Conservation (phyloP, 139 green algal genomes). For the Chlorella sp. region DNA sequence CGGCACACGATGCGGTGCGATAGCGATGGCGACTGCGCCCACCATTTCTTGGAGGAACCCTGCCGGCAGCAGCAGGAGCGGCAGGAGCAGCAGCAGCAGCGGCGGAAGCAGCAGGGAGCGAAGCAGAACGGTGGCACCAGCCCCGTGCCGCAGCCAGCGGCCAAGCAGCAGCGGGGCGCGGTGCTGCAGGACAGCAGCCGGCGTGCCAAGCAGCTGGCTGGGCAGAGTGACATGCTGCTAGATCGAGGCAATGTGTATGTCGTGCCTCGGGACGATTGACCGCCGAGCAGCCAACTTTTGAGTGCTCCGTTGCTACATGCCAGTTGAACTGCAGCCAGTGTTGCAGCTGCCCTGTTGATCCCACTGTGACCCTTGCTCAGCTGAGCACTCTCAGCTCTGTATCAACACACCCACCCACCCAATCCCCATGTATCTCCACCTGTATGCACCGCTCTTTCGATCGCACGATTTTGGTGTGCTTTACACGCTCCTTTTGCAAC, state of each 20-base stretch:
- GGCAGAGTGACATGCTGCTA: conserved; percentile 25
- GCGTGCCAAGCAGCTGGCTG: background rate
- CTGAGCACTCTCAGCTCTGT: too few species aligned
- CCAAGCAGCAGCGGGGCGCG: background rate
- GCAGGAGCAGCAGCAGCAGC: background rate
- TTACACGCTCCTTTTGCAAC: too few species aligned
- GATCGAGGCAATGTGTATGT: conserved; percentile 34
- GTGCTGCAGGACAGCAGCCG: conserved; percentile 1
- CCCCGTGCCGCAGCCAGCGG: background rate
- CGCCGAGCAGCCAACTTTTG: background rate
- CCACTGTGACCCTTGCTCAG: background rate
- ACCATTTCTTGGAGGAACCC: conserved; percentile 41
- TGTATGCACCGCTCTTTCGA: too few species aligned
- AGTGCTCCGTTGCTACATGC: background rate
- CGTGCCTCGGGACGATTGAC: conserved; percentile 1
- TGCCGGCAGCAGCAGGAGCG: background rate
- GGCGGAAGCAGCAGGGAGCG: background rate
- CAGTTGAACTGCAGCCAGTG: too few species aligned
- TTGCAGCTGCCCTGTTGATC: background rate
- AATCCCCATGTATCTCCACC: too few species aligned
- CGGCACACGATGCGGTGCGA: conserved; percentile 21
- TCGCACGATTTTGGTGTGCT: too few species aligned
- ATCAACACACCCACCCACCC: too few species aligned
- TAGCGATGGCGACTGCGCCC: conserved; percentile 45
- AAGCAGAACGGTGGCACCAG: background rate